These are phyloP conservation scores for Fusarium sarcochroum DNA, from an alignment of 2,329 filamentous ascomycete species.

Conservation along the genomic window DNA sequence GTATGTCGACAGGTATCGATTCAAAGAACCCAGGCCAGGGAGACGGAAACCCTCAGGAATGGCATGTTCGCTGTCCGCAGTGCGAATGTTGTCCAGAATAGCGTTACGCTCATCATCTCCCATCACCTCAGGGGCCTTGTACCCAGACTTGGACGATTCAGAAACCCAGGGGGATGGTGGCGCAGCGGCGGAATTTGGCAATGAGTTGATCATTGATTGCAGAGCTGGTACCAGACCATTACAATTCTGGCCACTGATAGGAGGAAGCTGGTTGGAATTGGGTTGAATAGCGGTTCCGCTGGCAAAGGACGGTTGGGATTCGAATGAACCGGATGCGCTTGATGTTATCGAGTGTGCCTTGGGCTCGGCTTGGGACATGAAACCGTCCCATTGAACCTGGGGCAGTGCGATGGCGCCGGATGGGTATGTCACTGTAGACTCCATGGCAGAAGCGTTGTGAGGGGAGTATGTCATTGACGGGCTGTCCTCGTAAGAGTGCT, in stretches of 20 bases:
- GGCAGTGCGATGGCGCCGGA: conserved; percentile 85
- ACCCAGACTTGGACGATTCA: conserved; percentile 73
- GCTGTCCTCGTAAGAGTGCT: conserved; percentile 69
- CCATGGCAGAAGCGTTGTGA: conserved; percentile 79
- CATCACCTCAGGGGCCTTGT: conserved; percentile 82
- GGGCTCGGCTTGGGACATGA: conserved; percentile 81
- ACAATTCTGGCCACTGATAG: conserved; percentile 74
- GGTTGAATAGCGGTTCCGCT: conserved; percentile 69
- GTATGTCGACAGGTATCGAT: conserved; percentile 94
- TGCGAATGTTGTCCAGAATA: conserved; percentile 88
- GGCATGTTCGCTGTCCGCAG: conserved; percentile 83
- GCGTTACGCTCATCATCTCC: conserved; percentile 87
- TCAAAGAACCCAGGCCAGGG: conserved; percentile 83
- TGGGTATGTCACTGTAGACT: conserved; percentile 82
- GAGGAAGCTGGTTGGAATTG: conserved; percentile 74
- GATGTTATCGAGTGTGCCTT: conserved; percentile 83
- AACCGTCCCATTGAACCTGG: conserved; percentile 92
- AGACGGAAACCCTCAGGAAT: conserved; percentile 92
- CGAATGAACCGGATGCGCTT: conserved; percentile 75
- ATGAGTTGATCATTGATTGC: conserved; percentile 79
- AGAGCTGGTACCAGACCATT: conserved; percentile 75
- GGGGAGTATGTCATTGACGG: conserved; percentile 80
- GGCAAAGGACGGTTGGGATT: conserved; percentile 75
- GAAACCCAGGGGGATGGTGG: conserved; percentile 82
- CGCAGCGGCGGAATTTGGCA: conserved; percentile 76